Evolutionary conservation across 192 early-diverging fungal species (phyloP).

Genomic region (Podila clonocystis): DNA sequence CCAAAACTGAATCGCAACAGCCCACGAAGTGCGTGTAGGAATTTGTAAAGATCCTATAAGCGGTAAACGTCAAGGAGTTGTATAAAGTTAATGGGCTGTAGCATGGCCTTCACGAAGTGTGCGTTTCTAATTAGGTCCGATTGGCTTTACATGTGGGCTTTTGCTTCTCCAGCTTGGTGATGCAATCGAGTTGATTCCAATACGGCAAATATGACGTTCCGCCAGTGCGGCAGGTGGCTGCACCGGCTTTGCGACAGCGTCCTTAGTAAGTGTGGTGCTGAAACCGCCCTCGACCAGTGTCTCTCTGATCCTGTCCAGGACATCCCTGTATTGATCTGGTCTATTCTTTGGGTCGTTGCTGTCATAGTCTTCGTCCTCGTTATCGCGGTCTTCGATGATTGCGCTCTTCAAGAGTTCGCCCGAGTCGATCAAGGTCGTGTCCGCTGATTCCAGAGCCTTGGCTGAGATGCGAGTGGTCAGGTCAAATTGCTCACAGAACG

Average conservation of each 20-base stretch:
- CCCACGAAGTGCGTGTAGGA: slow-evolving; percentile 79
- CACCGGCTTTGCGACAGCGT: slow-evolving; percentile 35
- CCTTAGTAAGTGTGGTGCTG: slow-evolving; percentile 56
- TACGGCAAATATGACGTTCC: slow-evolving; percentile 76
- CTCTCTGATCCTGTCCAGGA: slow-evolving; percentile 61
- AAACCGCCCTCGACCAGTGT: slow-evolving; percentile 75
- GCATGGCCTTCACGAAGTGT: background rate
- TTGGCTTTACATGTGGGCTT: slow-evolving; percentile 57
- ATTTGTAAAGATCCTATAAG: slow-evolving; percentile 65
- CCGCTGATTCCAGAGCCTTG: slow-evolving; percentile 64
- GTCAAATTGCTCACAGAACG: slow-evolving; percentile 89
- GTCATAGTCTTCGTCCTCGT: slow-evolving; percentile 1
- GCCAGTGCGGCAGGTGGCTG: slow-evolving; percentile 33
- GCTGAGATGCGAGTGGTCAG: slow-evolving; percentile 79
- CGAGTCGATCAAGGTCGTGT: slow-evolving; percentile 58
- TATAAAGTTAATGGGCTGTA: background rate
- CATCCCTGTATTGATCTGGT: slow-evolving; percentile 51
- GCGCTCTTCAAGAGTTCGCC: slow-evolving; percentile 22
- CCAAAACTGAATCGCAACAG: slow-evolving; percentile 83
- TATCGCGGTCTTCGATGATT: slow-evolving; percentile 29
- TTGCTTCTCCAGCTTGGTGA: slow-evolving; percentile 82
- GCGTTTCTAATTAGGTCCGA: background rate
- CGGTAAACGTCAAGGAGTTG: background rate
- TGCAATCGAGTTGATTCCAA: slow-evolving; percentile 83
- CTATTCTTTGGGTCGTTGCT: background rate